phyloP scores from a whole-genome alignment of 2,329 filamentous ascomycete genomes.

The Lachnellula hyalina region DNA sequence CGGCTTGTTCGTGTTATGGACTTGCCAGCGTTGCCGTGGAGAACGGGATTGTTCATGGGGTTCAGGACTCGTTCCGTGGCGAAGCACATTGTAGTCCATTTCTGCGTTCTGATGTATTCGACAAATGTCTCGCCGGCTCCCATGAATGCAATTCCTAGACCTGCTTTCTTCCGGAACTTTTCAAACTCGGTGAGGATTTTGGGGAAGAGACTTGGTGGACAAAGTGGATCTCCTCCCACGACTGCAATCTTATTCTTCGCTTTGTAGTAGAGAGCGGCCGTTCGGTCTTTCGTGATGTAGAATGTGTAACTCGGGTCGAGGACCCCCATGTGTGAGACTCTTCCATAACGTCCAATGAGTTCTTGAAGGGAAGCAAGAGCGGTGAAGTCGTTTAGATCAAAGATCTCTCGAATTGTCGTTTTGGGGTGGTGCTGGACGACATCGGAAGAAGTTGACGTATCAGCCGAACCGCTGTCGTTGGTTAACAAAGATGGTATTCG shows the following conservation, averaged over 20 bases:
- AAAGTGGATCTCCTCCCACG: constrained; percentile 37
- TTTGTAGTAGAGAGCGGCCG: constrained; percentile 36
- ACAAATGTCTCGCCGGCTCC: constrained; percentile 34
- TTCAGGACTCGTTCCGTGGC: constrained; percentile 37
- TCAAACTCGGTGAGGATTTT: constrained; percentile 34
- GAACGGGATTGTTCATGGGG: constrained; percentile 35
- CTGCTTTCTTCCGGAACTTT: constrained; percentile 28
- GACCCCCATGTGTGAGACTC: constrained; percentile 39
- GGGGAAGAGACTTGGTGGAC: constrained; percentile 22
- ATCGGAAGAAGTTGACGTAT: neutral
- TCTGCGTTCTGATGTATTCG: constrained; percentile 25
- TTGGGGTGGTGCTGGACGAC: neutral
- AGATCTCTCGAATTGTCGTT: constrained; percentile 15
- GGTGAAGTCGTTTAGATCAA: constrained; percentile 31
- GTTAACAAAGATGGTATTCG: neutral
- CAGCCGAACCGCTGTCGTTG: neutral
- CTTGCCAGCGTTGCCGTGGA: constrained; percentile 33
- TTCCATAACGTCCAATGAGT: constrained; percentile 33
- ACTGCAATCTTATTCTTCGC: constrained; percentile 34
- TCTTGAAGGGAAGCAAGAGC: constrained; percentile 29
- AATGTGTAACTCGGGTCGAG: constrained; percentile 37
- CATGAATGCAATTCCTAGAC: constrained; percentile 33
- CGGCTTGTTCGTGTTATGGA: constrained; percentile 34
- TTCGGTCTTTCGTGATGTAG: constrained; percentile 34
- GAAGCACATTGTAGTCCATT: constrained; percentile 35